A percentile compares a stretch with the other conserved stretches of the same genome.
Evolutionary conservation across 2,329 filamentous ascomycete species (phyloP).

Genomic region (Hymenoscyphus albidus): DNA sequence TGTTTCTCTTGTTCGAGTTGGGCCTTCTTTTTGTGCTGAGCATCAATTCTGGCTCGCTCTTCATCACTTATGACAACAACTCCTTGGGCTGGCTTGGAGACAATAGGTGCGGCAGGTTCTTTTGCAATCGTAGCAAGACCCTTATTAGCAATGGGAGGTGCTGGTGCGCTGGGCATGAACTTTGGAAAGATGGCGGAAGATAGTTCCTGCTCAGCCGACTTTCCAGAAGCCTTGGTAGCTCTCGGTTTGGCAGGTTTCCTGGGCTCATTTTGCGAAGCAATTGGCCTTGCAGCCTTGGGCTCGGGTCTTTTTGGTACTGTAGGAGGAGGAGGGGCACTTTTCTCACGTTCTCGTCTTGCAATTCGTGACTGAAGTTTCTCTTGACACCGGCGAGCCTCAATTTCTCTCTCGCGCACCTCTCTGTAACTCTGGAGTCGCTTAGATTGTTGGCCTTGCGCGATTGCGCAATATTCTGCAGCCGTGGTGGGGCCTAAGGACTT

Average conservation of each 20-base stretch:
- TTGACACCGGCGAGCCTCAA: background rate
- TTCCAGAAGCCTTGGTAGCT: background rate
- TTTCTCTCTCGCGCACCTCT: background rate
- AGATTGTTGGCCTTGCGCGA: background rate
- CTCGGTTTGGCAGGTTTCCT: background rate
- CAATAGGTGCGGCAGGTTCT: background rate
- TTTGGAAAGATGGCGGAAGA: background rate
- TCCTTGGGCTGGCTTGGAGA: background rate
- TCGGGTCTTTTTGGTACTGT: background rate
- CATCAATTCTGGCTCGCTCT: background rate
- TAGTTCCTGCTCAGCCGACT: background rate
- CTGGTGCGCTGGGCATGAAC: background rate
- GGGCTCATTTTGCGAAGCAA: background rate
- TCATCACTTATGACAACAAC: background rate
- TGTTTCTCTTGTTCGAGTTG: background rate
- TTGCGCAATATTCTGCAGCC: background rate
- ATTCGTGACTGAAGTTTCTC: background rate
- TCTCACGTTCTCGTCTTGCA: slow-evolving; percentile 1
- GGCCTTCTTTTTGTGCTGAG: background rate
- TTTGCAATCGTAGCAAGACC: background rate
- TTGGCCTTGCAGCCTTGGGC: background rate
- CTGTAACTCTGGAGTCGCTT: background rate
- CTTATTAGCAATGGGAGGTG: background rate
- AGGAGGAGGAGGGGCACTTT: background rate
- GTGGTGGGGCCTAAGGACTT: slow-evolving; percentile 5